Conservation (phyloP, 495 filamentous ascomycete genomes). For the Lophiostoma macrostomum region DNA sequence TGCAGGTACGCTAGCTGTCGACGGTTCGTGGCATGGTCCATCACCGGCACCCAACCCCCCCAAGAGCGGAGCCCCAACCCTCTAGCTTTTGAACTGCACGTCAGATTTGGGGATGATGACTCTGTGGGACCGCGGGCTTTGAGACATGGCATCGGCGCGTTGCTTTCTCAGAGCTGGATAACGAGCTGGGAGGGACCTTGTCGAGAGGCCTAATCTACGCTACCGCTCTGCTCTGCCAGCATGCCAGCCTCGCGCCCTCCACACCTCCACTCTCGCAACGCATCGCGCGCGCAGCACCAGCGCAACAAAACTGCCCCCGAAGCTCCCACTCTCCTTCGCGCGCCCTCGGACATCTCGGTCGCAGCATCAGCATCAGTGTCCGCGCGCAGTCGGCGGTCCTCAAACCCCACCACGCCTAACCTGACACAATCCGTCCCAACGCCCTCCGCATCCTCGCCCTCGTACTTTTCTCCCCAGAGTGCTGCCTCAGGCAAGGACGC, state of each 20-base stretch:
- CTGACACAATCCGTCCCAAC: constrained; percentile 20
- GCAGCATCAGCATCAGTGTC: constrained; percentile 10
- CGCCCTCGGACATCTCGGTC: constrained; percentile 13
- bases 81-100: too few relatives aligned
- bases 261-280: too few relatives aligned
- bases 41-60: too few relatives aligned
- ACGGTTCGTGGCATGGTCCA: too few relatives aligned
- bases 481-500: constrained; percentile 35
- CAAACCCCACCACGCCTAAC: constrained; percentile 27
- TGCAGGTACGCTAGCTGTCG: constrained; percentile 10
- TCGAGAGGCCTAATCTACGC: too few relatives aligned
- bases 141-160: too few relatives aligned
- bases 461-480: constrained; percentile 40
- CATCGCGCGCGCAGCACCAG: constrained; percentile 21
- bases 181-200: neutral
- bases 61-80: too few relatives aligned
- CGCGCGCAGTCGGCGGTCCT: constrained; percentile 17
- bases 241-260: too few relatives aligned
- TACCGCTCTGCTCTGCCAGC: too few relatives aligned
- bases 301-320: constrained; percentile 19
- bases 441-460: constrained; percentile 22
- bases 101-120: too few relatives aligned
- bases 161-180: neutral
- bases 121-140: too few relatives aligned
- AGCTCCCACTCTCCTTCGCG: constrained; percentile 16